Evolutionary conservation across 805 yeast genomes (phyloP), one percentile per base, ranked within the genome.

Genomic region (Candida nemodendra): DNA sequence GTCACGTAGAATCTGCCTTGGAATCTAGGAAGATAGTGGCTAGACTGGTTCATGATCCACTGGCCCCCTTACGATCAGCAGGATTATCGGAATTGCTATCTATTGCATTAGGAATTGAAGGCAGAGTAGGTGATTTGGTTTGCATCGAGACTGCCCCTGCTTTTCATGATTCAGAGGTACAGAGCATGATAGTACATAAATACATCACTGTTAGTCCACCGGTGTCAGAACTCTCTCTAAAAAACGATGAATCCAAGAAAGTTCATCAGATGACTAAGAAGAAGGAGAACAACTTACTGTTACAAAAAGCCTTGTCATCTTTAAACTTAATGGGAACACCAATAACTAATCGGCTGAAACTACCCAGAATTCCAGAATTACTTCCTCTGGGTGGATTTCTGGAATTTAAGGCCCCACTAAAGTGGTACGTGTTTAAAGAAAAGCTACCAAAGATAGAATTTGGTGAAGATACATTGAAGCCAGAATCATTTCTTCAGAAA

Each of bases 371-470:
- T 1, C 55, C 56, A 0, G 44, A 62, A 1, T 15, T 57, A 4
- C 55, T 83, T 14, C 81, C 85, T 0, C 45, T 64, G 28, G 93
- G 95, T 11, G 90, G 84, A 0, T 36, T 75, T 5, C 34, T 84
- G 18, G 75, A 69, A 37, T 66, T 81, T 47, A 75, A 72, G 39
- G 61, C 59, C 35, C 40, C 37, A 7, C 17, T 28, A 6, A 61
- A 27, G 50, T 67, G 21, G 65, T 64, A 11, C 59, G 51, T 40
- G 40, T 65, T 9, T 13, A 41, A 37, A 3, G 44, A 38, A 0
- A 32, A 28, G 21, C 21, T 40, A 8, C 48, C 53, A 2, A 58
- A 53, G 3, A 33, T 84, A 12, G 81, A 75, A 41, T 38, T 77
- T 6, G 83, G 79, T 3, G 72, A 68, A 3, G 78, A 74, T 11